phyloP scores from a whole-genome alignment of 2,329 filamentous ascomycete species.

The Chrysoporthe cubensis region DNA sequence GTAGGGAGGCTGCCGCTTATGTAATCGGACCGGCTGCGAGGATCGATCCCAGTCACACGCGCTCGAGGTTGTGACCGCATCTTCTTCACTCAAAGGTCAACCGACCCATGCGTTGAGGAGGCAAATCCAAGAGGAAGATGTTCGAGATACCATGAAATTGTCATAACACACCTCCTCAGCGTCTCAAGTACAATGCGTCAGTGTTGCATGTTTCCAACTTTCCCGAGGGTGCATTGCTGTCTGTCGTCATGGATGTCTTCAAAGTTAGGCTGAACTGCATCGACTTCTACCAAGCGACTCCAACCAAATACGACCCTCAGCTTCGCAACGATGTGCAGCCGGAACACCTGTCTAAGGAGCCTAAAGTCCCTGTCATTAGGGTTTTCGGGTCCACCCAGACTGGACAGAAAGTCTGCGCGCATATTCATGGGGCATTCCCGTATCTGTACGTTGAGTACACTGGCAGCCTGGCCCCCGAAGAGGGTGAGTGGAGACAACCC shows the following conservation, averaged over 20 bases:
- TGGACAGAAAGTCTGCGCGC: constrained; percentile 93
- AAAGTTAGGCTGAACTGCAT: constrained; percentile 92
- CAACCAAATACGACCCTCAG: constrained; percentile 79
- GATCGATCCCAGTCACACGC: constrained; percentile 9
- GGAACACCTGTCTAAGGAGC: constrained; percentile 63
- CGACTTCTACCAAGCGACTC: constrained; percentile 86
- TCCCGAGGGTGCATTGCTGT: constrained; percentile 12
- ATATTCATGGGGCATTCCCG: constrained; percentile 93
- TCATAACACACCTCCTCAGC: neutral
- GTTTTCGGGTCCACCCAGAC: constrained; percentile 93
- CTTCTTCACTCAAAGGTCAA: neutral
- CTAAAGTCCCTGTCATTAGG: constrained; percentile 82
- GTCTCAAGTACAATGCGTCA: constrained; percentile 15
- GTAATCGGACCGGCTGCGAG: constrained; percentile 1
- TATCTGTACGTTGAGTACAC: constrained; percentile 92
- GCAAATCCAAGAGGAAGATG: neutral
- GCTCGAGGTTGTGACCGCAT: neutral
- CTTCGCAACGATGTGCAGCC: constrained; percentile 68
- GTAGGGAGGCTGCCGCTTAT: neutral
- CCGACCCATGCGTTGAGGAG: neutral
- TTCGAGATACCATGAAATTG: too few species aligned
- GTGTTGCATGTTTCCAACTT: neutral
- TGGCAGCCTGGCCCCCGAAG: constrained; percentile 67
- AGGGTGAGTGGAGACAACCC: constrained; percentile 56
- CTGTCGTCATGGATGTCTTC: constrained; percentile 68